Evolutionary conservation across 2,329 filamentous ascomycete genomes (phyloP).

Genomic region (Bipolaris sorokiniana): DNA sequence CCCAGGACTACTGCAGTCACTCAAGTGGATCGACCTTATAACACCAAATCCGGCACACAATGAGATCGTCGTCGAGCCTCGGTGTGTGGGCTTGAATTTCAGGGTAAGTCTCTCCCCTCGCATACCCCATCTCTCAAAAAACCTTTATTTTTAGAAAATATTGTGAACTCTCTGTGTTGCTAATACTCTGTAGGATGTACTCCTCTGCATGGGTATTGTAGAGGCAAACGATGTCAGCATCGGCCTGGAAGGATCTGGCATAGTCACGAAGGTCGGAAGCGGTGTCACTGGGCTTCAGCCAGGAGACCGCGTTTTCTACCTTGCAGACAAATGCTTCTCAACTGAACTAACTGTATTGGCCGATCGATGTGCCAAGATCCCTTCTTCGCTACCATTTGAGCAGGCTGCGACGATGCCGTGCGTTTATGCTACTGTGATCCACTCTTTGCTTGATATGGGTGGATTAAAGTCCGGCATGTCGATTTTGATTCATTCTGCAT

Average conservation of each 20-base stretch:
- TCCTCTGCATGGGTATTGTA: background rate
- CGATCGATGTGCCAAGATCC: conserved; percentile 18
- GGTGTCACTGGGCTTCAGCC: background rate
- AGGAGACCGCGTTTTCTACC: background rate
- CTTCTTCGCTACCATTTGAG: conserved; percentile 32
- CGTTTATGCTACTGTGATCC: conserved; percentile 32
- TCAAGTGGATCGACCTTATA: background rate
- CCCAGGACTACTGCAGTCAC: background rate
- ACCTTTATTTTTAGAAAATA: background rate
- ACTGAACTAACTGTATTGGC: background rate
- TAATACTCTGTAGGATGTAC: background rate
- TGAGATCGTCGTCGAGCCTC: conserved; percentile 24
- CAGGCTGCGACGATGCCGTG: conserved; percentile 35
- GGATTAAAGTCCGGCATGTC: conserved; percentile 22
- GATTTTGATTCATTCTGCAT: background rate
- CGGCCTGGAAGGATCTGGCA: background rate
- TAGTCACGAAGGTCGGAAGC: background rate
- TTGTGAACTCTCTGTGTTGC: background rate
- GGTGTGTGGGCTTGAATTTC: conserved; percentile 35
- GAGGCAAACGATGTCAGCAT: background rate
- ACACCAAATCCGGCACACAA: background rate
- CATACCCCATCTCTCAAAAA: background rate
- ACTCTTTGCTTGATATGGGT: conserved; percentile 28
- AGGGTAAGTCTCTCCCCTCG: conserved; percentile 20
- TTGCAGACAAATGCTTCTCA: background rate